A percentile compares a stretch with the other conserved stretches of the same genome.
Evolutionary conservation across 768 basidiomycete genomes (phyloP).

Genomic region (Symmetrospora coprosmae): DNA sequence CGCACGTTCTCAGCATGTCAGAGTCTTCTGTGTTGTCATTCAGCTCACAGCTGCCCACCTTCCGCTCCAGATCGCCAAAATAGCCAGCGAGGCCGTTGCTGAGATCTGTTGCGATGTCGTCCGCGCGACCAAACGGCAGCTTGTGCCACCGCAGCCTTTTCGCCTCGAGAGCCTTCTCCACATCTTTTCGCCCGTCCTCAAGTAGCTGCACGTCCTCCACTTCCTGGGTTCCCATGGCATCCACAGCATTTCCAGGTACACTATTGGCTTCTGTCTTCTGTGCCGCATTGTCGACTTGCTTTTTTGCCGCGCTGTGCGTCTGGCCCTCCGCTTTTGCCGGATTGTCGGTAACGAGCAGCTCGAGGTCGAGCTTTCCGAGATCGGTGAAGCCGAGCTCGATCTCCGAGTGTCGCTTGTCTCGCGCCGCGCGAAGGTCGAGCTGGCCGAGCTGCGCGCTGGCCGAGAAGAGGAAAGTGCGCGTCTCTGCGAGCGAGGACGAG

Average conservation of each 20-base stretch:
- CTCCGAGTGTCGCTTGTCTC: constrained; percentile 14
- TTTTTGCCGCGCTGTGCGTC: too few species aligned
- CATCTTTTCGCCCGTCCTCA: constrained; percentile 7
- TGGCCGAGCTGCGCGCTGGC: neutral
- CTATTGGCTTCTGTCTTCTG: too few species aligned
- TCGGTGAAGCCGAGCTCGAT: constrained; percentile 21
- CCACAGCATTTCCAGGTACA: too few species aligned
- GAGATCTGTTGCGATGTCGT: constrained; percentile 30
- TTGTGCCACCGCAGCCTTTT: constrained; percentile 31
- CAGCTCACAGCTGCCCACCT: neutral
- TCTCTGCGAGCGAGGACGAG: neutral
- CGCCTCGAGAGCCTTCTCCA: neutral
- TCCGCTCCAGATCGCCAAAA: constrained; percentile 19
- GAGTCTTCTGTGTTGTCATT: neutral
- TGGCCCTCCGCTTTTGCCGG: neutral
- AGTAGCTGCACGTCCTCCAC: constrained; percentile 2
- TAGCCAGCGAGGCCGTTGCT: constrained; percentile 7
- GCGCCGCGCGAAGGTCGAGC: neutral
- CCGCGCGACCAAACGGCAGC: constrained; percentile 27
- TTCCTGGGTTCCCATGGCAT: too few species aligned
- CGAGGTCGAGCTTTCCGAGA: constrained; percentile 7
- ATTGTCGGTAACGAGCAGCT: neutral
- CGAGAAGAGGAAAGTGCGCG: neutral
- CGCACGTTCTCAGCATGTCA: neutral
- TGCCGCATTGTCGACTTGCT: too few species aligned